Conservation (phyloP, 192 early-diverging fungal species). For the Geranomyces variabilis region DNA sequence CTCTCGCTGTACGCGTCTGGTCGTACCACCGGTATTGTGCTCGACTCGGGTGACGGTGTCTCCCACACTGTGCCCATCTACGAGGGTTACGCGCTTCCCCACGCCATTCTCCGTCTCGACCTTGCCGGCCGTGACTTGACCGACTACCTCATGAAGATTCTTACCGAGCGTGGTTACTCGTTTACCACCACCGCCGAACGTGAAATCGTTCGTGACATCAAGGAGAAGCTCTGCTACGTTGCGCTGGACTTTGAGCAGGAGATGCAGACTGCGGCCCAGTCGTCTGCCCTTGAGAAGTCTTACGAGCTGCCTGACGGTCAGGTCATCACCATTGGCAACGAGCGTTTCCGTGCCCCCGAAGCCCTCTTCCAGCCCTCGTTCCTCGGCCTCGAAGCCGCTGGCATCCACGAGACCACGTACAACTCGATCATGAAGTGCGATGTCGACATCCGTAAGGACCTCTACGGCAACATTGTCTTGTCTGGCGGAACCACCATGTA, state of each 20-base stretch:
- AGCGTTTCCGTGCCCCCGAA: conserved; percentile 63
- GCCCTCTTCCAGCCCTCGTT: conserved; percentile 66
- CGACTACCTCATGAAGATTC: conserved; percentile 55
- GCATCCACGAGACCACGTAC: conserved; percentile 97
- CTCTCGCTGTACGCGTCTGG: conserved; percentile 67
- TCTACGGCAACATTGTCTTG: conserved; percentile 95
- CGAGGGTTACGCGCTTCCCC: conserved; percentile 60
- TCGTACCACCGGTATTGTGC: conserved; percentile 61
- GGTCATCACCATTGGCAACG: conserved; percentile 63
- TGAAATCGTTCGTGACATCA: conserved; percentile 70
- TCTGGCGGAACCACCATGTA: conserved; percentile 99
- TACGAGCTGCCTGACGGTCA: conserved; percentile 94
- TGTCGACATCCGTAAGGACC: conserved; percentile 93
- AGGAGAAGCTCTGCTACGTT: conserved; percentile 86
- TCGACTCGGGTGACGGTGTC: conserved; percentile 69
- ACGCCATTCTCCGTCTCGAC: conserved; percentile 58
- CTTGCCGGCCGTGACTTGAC: conserved; percentile 59
- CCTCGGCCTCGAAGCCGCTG: conserved; percentile 81
- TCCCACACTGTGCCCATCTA: conserved; percentile 68
- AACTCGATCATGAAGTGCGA: conserved; percentile 98
- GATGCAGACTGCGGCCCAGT: conserved; percentile 90
- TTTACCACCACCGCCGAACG: conserved; percentile 60
- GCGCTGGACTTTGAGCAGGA: conserved; percentile 98
- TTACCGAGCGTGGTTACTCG: conserved; percentile 64
- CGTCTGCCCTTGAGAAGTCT: conserved; percentile 92